Evolutionary conservation across 805 yeast genomes (phyloP), one percentile per base, ranked within the genome.

Genomic region (Wickerhamomyces pijperi): DNA sequence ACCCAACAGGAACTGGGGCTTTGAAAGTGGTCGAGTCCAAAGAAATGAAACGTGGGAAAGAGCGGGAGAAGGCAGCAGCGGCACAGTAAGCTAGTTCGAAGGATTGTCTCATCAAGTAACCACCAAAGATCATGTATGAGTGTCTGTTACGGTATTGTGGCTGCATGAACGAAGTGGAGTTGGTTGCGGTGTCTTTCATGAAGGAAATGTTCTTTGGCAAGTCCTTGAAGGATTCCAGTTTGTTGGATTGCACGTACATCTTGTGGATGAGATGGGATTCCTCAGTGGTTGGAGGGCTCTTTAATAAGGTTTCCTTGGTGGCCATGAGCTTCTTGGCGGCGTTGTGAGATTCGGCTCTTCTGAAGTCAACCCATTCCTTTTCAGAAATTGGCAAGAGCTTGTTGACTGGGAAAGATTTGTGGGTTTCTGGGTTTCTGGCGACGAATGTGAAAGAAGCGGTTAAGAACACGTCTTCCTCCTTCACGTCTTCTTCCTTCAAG

Each of bases 121-220:
- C 97, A 50, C 97, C 97, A 59, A 88, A 88, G 35, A 88, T 84
- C 85, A 87, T 86, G 61, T 82, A 85, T 3, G 94, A 82, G 57
- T 88, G 95, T 57, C 95, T 75, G 65, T 88, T 88, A 62, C 97
- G 76, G 64, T 87, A 88, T 64, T 88, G 97, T 2, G 97, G 97
- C 61, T 88, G 97, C 90, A 88, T 90, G 60, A 87, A 78, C 52
- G 80, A 72, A 6, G 95, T 84, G 11, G 94, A 82, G 38, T 72
- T 65, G 39, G 83, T 70, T 38, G 59, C 63, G 1, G 96, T 79
- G 45, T 84, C 80, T 37, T 72, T 69, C 94, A 86, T 82, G 48
- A 73, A 73, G 35, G 68, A 64, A 23, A 79, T 58, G 44, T 72
- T 73, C 19, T 58, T 59, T n/a, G 81, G 79, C 41, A 62, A 58